Base-by-base conservation (phyloP, 768 basidiomycete genomes). In the Lanmaoa pseudosensibilis region DNA sequence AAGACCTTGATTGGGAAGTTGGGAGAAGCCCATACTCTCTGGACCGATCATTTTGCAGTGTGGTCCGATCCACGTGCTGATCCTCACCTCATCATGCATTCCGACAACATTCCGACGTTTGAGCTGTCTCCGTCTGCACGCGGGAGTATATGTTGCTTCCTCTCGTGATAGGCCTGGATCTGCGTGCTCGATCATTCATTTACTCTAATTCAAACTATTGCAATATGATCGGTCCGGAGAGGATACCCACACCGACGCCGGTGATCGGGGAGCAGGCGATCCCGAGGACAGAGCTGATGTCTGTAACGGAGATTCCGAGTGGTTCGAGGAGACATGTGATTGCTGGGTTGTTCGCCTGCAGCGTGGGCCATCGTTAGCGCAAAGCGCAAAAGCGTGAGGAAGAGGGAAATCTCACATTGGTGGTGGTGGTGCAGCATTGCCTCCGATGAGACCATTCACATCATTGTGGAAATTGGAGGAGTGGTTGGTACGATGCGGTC, bases 361-460 rank as follows among this genome's bases (percentile, higher is more conserved):
- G 37, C 2, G 2, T 6, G 10, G 30, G 0, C 0, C 3, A 13
- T 43, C 18, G 23, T 62, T 3, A 60, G 45, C 15, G 18, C 10
- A 5, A n/a, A 18, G 36, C 2, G 33, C 6, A 3, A 15, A 2
- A 16, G n/a, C 10, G 7, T 10, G 8, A 12, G 13, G 3, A 18
- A 7, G 0, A 19, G 10, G 2, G 27, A 25, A 36, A 23, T 7
- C 57, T 34, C 11, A 62, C 63, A 2, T 12, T 3, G 18, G 52
- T 52, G 8, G 3, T 47, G 13, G 8, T 15, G 37, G 57, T 12
- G 33, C 62, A 63, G 45, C 62, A 63, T 12, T 46, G 37, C 2
- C n/a, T n/a, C n/a, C n/a, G n/a, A n/a, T n/a, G n/a, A n/a, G n/a
- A n/a, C n/a, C n/a, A n/a, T n/a, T n/a, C n/a, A n/a, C n/a, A n/a